Percentiles rank a stretch among this genome's conserved stretches.
phyloP scores from a whole-genome alignment of 2,329 filamentous ascomycete species.

The Thermothelomyces thermophilus region DNA sequence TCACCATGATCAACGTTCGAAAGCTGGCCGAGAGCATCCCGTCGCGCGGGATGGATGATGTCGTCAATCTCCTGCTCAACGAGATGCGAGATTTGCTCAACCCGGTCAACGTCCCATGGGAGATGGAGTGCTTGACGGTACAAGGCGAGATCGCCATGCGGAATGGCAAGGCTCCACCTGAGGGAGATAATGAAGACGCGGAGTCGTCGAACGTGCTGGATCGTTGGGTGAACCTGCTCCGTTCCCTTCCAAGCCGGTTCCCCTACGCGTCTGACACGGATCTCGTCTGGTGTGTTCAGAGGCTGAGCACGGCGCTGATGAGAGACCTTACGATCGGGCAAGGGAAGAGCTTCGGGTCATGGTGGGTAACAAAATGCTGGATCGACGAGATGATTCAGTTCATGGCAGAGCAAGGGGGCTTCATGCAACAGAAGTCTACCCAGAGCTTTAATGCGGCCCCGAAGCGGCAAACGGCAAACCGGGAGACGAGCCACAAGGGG shows the following conservation, averaged over 20 bases:
- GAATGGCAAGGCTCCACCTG: conserved; percentile 38
- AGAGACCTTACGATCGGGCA: conserved; percentile 74
- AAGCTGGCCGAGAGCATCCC: conserved; percentile 60
- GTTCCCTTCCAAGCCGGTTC: conserved; percentile 62
- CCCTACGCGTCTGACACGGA: conserved; percentile 66
- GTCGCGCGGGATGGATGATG: conserved; percentile 58
- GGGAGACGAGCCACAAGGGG: conserved; percentile 32
- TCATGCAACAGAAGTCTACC: conserved; percentile 56
- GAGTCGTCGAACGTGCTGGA: conserved; percentile 64
- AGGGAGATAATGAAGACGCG: conserved; percentile 33
- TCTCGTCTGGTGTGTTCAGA: conserved; percentile 69
- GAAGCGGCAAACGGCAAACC: conserved; percentile 32
- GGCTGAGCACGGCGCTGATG: conserved; percentile 69
- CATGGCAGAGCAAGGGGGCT: conserved; percentile 83
- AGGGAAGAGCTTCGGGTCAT: conserved; percentile 76
- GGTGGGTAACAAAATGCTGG: conserved; percentile 95
- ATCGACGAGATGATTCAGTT: conserved; percentile 91
- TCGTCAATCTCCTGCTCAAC: conserved; percentile 54
- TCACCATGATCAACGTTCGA: conserved; percentile 56
- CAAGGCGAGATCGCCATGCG: conserved; percentile 51
- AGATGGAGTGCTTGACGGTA: conserved; percentile 54
- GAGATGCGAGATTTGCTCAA: conserved; percentile 67
- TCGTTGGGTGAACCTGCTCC: conserved; percentile 68
- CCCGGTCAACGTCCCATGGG: conserved; percentile 59
- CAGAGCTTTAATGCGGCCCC: conserved; percentile 27